Conservation (phyloP, 306 rosid genomes). For the Inga laurina region DNA sequence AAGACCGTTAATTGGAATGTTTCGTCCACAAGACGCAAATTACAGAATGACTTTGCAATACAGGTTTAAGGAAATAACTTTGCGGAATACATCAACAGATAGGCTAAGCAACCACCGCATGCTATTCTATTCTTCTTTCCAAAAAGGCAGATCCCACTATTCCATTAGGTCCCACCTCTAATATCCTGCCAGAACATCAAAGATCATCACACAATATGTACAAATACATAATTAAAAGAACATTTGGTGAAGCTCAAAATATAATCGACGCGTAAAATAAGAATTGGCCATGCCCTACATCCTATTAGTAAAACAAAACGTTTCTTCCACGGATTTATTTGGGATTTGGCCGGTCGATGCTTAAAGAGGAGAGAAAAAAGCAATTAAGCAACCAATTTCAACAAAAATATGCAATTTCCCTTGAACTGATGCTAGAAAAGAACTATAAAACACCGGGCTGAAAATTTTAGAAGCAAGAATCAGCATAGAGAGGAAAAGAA, state of each 20-base stretch:
- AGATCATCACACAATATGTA: constrained; percentile 26
- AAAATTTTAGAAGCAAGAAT: neutral
- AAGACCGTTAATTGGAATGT: neutral
- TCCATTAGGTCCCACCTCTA: neutral
- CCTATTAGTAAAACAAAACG: neutral
- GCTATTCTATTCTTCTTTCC: constrained; percentile 71
- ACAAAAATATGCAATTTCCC: neutral
- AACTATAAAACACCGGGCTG: neutral
- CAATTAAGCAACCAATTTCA: neutral
- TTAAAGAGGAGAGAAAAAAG: neutral
- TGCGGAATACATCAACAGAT: constrained; percentile 76
- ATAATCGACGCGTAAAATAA: neutral
- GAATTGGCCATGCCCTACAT: neutral
- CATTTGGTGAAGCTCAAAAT: neutral
- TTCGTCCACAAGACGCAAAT: constrained; percentile 16
- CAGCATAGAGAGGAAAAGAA: neutral
- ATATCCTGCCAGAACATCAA: constrained; percentile 39
- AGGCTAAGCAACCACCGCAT: constrained; percentile 93
- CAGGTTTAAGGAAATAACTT: constrained; percentile 77
- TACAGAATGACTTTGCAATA: constrained; percentile 98
- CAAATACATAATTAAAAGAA: neutral
- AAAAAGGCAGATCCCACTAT: constrained; percentile 36
- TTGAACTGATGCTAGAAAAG: neutral
- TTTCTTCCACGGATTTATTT: neutral
- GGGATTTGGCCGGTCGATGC: neutral